These are phyloP conservation scores for Kwoniella sp. DNA, from an alignment of 768 basidiomycete species.

Conservation along the genomic window DNA sequence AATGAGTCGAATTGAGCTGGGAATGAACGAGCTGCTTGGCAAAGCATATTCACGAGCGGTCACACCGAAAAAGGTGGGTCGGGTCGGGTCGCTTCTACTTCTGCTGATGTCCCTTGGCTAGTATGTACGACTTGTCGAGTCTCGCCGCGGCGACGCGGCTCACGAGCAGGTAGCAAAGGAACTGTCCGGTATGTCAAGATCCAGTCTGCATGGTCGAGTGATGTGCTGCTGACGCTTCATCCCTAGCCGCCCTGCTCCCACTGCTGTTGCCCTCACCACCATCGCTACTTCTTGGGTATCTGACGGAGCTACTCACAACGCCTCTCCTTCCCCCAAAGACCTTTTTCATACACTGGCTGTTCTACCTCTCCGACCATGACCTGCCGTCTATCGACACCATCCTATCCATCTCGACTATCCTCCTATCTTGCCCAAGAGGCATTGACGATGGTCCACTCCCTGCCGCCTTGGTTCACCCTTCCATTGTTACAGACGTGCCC, in stretches of 20 bases:
- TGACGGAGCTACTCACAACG: slow-evolving; percentile 11
- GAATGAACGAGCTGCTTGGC: slow-evolving; percentile 8
- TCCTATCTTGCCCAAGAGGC: slow-evolving; percentile 13
- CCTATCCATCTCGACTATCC: slow-evolving; percentile 10
- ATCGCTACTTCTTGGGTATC: slow-evolving; percentile 24
- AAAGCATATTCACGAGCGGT: slow-evolving; percentile 23
- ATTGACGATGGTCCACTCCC: slow-evolving; percentile 16
- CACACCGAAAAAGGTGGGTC: slow-evolving; percentile 22
- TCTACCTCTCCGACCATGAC: slow-evolving; percentile 3
- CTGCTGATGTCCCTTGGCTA: no score
- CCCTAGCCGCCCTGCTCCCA: slow-evolving; percentile 16
- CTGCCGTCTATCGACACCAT: slow-evolving; percentile 2
- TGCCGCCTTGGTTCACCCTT: slow-evolving; percentile 7
- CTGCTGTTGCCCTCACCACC: slow-evolving; percentile 15
- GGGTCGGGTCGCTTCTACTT: no score
- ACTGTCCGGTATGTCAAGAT: slow-evolving; percentile 7
- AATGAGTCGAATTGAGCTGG: no score
- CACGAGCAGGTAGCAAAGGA: neutral
- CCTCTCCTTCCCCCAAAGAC: slow-evolving; percentile 10
- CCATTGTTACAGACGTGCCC: slow-evolving; percentile 1
- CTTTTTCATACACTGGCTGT: slow-evolving; percentile 9
- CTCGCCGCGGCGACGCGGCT: neutral
- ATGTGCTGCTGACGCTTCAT: no score
- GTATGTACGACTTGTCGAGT: slow-evolving; percentile 16
- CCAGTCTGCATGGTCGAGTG: no score